Conservation (phyloP, 192 early-diverging fungal genomes). For the Globomyces pollinis-pini region DNA sequence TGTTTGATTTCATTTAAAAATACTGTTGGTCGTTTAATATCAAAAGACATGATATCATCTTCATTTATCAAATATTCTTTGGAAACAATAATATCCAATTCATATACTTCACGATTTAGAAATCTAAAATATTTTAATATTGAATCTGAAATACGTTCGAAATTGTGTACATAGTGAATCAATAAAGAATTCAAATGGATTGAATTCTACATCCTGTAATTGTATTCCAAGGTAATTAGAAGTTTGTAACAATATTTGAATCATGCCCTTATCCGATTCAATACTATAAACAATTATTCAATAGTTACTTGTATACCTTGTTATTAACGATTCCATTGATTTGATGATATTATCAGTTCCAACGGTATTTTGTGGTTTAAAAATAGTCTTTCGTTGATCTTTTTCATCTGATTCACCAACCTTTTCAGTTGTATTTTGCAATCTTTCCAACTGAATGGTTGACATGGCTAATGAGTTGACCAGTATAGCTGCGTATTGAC, state of each 20-base stretch:
- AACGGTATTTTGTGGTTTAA: neutral
- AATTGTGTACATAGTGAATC: conserved; percentile 20
- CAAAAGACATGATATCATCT: conserved; percentile 24
- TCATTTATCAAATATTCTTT: conserved; percentile 8
- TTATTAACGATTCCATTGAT: neutral
- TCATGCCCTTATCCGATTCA: too few species aligned
- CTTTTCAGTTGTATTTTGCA: neutral
- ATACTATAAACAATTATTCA: neutral
- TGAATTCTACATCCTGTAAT: conserved; percentile 24
- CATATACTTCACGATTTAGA: conserved; percentile 3
- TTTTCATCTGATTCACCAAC: neutral
- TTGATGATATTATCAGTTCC: conserved; percentile 16
- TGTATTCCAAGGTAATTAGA: conserved; percentile 10
- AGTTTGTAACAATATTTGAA: too few species aligned
- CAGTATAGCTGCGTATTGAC: conserved; percentile 17
- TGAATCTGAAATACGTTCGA: neutral
- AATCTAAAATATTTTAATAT: neutral
- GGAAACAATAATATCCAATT: neutral
- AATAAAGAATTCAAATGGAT: conserved; percentile 34
- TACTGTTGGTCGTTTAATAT: conserved; percentile 29
- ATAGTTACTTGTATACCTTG: neutral
- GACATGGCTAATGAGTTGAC: conserved; percentile 21
- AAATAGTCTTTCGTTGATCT: conserved; percentile 10
- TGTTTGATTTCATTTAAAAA: conserved; percentile 22
- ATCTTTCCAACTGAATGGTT: conserved; percentile 9